Evolutionary conservation across 768 basidiomycete species (phyloP), one percentile per base, ranked within the genome.

Genomic region (Amanita brunnescens): DNA sequence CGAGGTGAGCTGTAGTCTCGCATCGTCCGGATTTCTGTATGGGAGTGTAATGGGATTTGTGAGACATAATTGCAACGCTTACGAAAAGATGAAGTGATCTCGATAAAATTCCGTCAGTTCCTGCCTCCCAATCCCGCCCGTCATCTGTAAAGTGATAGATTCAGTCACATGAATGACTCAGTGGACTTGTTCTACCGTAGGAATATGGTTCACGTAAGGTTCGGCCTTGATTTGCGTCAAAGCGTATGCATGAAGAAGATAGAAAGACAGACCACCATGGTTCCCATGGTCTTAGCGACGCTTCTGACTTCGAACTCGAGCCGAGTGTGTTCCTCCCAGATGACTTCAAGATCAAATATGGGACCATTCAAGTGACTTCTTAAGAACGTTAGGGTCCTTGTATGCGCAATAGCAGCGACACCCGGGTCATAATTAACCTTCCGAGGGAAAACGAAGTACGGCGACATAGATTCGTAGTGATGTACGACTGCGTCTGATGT

Each of bases 181-280:
- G 35, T 14, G 32, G 24, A 34, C n/a, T 34, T 34, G 6, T 53
- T 67, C 53, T 52, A 74, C 77, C 18, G 77, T 79, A 29, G 79
- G 78, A 40, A 81, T 65, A 59, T 81, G 77, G 54, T 79, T 79
- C 13, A 81, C 79, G 58, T 81, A 81, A 39, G 78, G 78, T 52
- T 81, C 75, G 38, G 73, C 76, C 75, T 76, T 47, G 14, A 47
- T 37, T 21, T 30, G 33, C 3, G 21, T 46, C 43, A 49, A 37
- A 13, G 8, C 10, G 14, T 12, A 23, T n/a, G 16, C 26, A 9
- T 18, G 29, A 32, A 6, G n/a, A 16, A 33, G 18, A 12, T 35
- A 32, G 21, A 35, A 35, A n/a, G 16, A 64, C 71, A 49, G 57
- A 76, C 74, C 59, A 77, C 76, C 76, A 77, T 77, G 3, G 75